These are phyloP conservation scores for Aspergillus brunneoviolaceus DNA, from an alignment of 2,329 filamentous ascomycete genomes.

Conservation along the genomic window DNA sequence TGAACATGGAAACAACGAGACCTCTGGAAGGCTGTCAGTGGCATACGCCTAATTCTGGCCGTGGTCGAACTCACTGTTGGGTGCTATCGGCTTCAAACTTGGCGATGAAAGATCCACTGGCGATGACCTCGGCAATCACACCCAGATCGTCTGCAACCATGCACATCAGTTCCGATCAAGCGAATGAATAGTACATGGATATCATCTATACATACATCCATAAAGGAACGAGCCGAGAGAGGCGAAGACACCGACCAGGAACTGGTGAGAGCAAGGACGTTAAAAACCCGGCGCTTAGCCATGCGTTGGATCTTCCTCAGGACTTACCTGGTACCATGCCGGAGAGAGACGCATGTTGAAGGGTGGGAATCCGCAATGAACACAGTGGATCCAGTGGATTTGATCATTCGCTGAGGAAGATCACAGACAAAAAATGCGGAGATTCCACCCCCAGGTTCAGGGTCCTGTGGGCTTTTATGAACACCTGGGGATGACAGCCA, in stretches of 20 bases:
- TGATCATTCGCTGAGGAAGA: neutral
- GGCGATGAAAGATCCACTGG: slow-evolving; percentile 35
- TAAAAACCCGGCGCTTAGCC: neutral
- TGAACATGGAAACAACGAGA: slow-evolving; percentile 75
- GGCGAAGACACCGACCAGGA: slow-evolving; percentile 59
- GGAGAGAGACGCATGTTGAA: slow-evolving; percentile 55
- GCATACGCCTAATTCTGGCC: neutral
- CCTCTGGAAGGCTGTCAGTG: slow-evolving; percentile 47
- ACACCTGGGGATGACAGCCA: slow-evolving; percentile 25
- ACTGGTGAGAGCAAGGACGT: slow-evolving; percentile 36
- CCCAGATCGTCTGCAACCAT: slow-evolving; percentile 51
- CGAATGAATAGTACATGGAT: neutral
- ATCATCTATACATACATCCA: slow-evolving; percentile 43
- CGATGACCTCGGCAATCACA: slow-evolving; percentile 60
- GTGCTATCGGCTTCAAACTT: slow-evolving; percentile 35
- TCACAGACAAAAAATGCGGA: slow-evolving; percentile 17
- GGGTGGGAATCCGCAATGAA: neutral
- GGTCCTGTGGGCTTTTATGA: slow-evolving; percentile 21
- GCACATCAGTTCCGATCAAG: slow-evolving; percentile 8
- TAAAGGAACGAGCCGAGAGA: slow-evolving; percentile 59
- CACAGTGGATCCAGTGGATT: neutral
- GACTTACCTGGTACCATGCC: slow-evolving; percentile 56
- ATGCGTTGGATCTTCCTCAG: neutral
- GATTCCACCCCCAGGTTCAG: slow-evolving; percentile 17
- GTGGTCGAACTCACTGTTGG: slow-evolving; percentile 27